Evolutionary conservation across 306 rosid species (phyloP), one percentile per base, ranked within the genome.

Genomic region (Crataegus laevigata): DNA sequence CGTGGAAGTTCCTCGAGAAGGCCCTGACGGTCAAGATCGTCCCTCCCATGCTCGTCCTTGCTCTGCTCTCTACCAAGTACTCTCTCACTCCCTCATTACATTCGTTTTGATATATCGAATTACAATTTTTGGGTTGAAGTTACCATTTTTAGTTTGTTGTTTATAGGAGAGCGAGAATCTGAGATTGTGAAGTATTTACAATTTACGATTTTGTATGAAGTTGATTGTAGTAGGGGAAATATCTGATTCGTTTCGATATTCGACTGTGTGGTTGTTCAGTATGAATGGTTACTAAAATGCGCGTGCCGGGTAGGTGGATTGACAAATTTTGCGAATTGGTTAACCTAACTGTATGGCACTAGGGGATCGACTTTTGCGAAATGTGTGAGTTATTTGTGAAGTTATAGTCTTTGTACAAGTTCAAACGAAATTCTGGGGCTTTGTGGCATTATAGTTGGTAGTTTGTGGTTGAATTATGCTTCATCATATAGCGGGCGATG

Each of bases 1-100:
- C 85, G 34, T 94, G 98, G 98, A 94, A 94, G 88, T 82, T 88
- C 59, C 94, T 94, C 4, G 88, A 91, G 80, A 81, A 80, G 62
- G 94, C 97, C 18, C 28, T 83, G 52, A 69, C 94, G 14, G 75
- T 85, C 65, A 80, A 80, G 58, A 69, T 94, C 61, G 80, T 84
- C 40, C 96, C 96, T 80, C 88, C 93, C 32, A 79, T 90, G 79
- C 94, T 94, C 21, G 91, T 91, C 64, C 71, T 94, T 65, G 87
- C 96, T 34, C 96, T 94, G 71, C 96, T 91, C 75, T 91, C 97
- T 54, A 55, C 85, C 72, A 88, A 85, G 98, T 89, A 57, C 64
- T 82, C 34, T 12, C 36, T 8, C 21, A 25, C 38, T 28, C 38
- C 38, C 38, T 61, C 12, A 11, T 14, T 26, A 60, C 34, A 24